Evolutionary conservation across 495 filamentous ascomycete genomes (phyloP), one percentile per base, ranked within the genome.

Genomic region (Aspergillus bridgeri): DNA sequence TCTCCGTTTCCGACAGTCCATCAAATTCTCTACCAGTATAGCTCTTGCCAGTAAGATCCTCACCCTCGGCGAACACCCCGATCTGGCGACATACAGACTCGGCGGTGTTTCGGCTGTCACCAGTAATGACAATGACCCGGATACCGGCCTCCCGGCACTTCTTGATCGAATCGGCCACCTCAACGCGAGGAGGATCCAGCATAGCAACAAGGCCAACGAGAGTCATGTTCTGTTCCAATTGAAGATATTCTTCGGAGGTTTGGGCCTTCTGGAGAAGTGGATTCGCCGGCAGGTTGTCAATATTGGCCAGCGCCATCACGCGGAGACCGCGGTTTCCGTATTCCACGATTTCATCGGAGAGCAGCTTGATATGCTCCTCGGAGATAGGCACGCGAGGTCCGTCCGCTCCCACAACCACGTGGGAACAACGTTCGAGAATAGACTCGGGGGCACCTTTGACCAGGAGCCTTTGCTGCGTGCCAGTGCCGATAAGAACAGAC

Each of bases 31-130:
- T 85, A 29, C 95, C 95, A 56, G 92, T 98, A 64, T 84, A 98
- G 75, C 92, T 96, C 81, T 96, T 96, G 60, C 92, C 92, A 21
- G 75, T 84, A 18, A 98, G 80, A 67, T 96, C 84, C 66, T 98
- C 95, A 54, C 87, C 69, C 59, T 82, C 71, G 22, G 86, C 87
- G 70, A 99, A 99, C 29, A 99, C 86, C 57, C 95, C 95, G 64
- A 99, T 98, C 66, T 94, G 89, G 53, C 93, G 89, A 75, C 95
- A 98, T 66, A 99, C 96, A 43, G 90, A 92, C 74, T 99, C 95
- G 6, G 95, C 95, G 0, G 95, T 99, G 76, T 93, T 94, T 64
- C 87, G 91, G 71, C 96, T 98, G 73, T 99, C 95, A 62, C 95
- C 95, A 27, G 95, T 99, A 68, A 99, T 96, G 48, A 99, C 95